These are phyloP conservation scores for Leucosporidium yakuticum DNA, from an alignment of 768 basidiomycete genomes.

Conservation along the genomic window DNA sequence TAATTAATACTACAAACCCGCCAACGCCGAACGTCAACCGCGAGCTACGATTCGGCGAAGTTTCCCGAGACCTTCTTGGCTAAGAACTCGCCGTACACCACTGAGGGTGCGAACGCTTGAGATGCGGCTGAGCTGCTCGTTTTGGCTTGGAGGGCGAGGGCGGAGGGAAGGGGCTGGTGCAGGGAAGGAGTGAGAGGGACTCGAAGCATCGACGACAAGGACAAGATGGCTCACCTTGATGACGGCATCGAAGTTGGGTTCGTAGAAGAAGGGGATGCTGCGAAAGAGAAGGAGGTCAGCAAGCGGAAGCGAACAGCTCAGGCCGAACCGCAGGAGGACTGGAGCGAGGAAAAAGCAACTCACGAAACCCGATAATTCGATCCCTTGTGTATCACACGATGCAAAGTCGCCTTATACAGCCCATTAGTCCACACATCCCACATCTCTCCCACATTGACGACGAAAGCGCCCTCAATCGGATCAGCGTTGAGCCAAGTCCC, in stretches of 20 bases:
- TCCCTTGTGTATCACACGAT: slow-evolving; percentile 73
- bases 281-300: background rate
- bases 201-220: too few relatives aligned
- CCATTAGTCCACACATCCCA: slow-evolving; percentile 87
- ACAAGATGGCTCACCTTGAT: slow-evolving; percentile 43
- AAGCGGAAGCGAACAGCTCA: background rate
- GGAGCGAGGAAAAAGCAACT: slow-evolving; percentile 40
- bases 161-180: slow-evolving; percentile 55
- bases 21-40: too few relatives aligned
- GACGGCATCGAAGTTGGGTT: slow-evolving; percentile 72
- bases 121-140: slow-evolving; percentile 41
- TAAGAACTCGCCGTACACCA: slow-evolving; percentile 75
- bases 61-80: slow-evolving; percentile 65
- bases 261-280: slow-evolving; percentile 89
- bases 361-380: slow-evolving; percentile 73
- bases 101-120: slow-evolving; percentile 38
- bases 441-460: slow-evolving; percentile 90
- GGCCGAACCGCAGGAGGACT: too few relatives aligned
- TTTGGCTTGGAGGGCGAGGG: slow-evolving; percentile 44
- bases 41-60: slow-evolving; percentile 46
- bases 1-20: too few relatives aligned
- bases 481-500: slow-evolving; percentile 72
- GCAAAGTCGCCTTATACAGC: slow-evolving; percentile 79
- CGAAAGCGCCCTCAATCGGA: slow-evolving; percentile 72
- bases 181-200: background rate